Conservation (phyloP, 306 rosid species). For the Fagus crenata region DNA sequence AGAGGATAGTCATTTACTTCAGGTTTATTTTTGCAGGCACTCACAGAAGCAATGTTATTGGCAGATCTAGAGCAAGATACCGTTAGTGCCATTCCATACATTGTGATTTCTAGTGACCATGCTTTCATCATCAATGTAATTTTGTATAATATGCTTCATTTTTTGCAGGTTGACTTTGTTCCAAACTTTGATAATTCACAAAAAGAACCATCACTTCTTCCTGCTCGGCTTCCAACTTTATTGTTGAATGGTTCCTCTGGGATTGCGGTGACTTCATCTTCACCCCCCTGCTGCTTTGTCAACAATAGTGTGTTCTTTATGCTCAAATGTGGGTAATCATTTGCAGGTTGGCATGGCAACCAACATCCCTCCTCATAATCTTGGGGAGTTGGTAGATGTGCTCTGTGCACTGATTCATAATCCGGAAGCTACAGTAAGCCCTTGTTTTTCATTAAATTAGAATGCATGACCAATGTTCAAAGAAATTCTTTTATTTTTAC, state of each 20-base stretch:
- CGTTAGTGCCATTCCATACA: slow-evolving; percentile 47
- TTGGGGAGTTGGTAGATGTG: slow-evolving; percentile 89
- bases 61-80: slow-evolving; percentile 83
- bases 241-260: slow-evolving; percentile 97
- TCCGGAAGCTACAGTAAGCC: slow-evolving; percentile 93
- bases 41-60: slow-evolving; percentile 87
- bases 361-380: slow-evolving; percentile 97
- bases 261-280: slow-evolving; percentile 71
- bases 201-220: slow-evolving; percentile 86
- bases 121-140: slow-evolving; percentile 10
- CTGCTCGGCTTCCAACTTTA: slow-evolving; percentile 90
- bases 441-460: not conserved
- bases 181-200: slow-evolving; percentile 95
- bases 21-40: slow-evolving; percentile 59
- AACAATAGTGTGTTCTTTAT: slow-evolving; percentile 12
- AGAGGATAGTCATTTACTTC: slow-evolving; percentile 9
- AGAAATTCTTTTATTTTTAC: not conserved
- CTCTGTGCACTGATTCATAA: slow-evolving; percentile 83
- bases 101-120: slow-evolving; percentile 27
- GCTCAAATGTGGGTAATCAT: slow-evolving; percentile 23
- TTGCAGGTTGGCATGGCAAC: slow-evolving; percentile 99
- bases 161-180: slow-evolving; percentile 81
- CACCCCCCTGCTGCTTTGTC: slow-evolving; percentile 18
- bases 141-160: slow-evolving; percentile 20
- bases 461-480: not conserved